These are phyloP conservation scores for Serendipita sp. DNA, from an alignment of 768 basidiomycete species.

Conservation along the genomic window DNA sequence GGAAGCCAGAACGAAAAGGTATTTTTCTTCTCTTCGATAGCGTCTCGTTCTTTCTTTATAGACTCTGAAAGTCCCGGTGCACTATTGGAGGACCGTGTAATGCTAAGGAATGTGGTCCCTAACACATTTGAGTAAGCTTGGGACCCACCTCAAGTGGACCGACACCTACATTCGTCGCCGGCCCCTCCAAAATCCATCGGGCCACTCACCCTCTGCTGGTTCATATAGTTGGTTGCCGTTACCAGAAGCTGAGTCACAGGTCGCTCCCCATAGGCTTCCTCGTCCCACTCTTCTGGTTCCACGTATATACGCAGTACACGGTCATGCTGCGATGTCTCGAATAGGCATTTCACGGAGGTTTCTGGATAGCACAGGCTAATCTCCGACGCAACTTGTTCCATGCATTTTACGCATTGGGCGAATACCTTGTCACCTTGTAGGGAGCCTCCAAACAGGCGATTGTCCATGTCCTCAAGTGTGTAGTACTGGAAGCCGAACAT, in stretches of 20 bases:
- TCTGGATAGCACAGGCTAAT: conserved; percentile 44
- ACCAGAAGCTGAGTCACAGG: conserved; percentile 48
- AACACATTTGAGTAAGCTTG: background rate
- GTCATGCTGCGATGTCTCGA: conserved; percentile 35
- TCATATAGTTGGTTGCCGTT: conserved; percentile 29
- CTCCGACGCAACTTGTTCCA: conserved; percentile 52
- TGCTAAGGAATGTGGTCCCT: conserved; percentile 23
- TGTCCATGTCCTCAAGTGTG: conserved; percentile 75
- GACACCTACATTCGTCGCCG: conserved; percentile 19
- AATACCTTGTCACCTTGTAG: conserved; percentile 62
- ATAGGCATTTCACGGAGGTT: conserved; percentile 42
- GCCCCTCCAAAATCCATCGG: conserved; percentile 21
- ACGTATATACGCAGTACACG: conserved; percentile 47
- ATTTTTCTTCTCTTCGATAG: background rate
- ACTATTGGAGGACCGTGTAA: conserved; percentile 2
- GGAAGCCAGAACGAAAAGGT: background rate
- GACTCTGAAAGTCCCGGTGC: background rate
- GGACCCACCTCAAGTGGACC: background rate
- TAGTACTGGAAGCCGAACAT: conserved; percentile 94
- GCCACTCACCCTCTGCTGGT: conserved; percentile 24
- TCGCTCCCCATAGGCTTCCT: conserved; percentile 20
- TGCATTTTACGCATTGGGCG: conserved; percentile 47
- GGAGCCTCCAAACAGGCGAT: conserved; percentile 47
- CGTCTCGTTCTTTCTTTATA: background rate
- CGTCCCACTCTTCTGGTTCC: conserved; percentile 28